These are phyloP conservation scores for Xylariaceae sp. DNA, from an alignment of 2,329 filamentous ascomycete genomes.

Conservation along the genomic window DNA sequence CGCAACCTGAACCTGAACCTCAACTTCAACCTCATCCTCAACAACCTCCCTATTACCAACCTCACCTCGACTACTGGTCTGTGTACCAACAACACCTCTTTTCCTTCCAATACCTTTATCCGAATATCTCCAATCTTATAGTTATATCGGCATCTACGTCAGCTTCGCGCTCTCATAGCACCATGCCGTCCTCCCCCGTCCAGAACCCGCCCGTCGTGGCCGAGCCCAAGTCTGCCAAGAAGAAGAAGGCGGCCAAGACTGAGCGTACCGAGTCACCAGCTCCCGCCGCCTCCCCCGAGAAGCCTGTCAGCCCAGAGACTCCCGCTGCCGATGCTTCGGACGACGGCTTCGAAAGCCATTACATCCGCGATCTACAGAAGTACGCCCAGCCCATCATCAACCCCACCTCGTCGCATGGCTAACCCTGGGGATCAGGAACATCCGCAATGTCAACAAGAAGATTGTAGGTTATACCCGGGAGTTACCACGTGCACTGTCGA, in stretches of 20 bases:
- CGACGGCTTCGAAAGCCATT: slow-evolving; percentile 63
- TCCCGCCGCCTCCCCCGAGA: slow-evolving; percentile 46
- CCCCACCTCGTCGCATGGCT: slow-evolving; percentile 9
- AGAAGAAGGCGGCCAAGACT: slow-evolving; percentile 58
- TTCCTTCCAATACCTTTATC: not conserved
- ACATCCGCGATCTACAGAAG: slow-evolving; percentile 89
- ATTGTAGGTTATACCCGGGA: slow-evolving; percentile 57
- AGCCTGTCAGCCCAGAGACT: slow-evolving; percentile 39
- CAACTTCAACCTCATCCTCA: not conserved
- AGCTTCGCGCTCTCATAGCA: slow-evolving; percentile 12
- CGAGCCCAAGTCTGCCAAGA: slow-evolving; percentile 62
- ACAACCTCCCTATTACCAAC: not conserved
- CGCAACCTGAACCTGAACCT: too few relatives aligned
- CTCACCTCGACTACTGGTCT: not conserved
- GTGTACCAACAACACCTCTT: not conserved
- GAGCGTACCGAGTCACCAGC: slow-evolving; percentile 52
- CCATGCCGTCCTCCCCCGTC: slow-evolving; percentile 60
- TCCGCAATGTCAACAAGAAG: slow-evolving; percentile 92
- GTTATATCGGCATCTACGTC: slow-evolving; percentile 9
- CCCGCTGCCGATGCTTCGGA: slow-evolving; percentile 52
- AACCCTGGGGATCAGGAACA: slow-evolving; percentile 54
- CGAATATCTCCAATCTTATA: not conserved
- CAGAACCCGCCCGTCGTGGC: slow-evolving; percentile 57
- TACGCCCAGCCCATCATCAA: slow-evolving; percentile 41
- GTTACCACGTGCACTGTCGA: slow-evolving; percentile 6